A percentile compares a stretch with the other conserved stretches of the same genome.
Evolutionary conservation across 345 rosid genomes (phyloP).

Genomic region (Eucalyptus globulus): DNA sequence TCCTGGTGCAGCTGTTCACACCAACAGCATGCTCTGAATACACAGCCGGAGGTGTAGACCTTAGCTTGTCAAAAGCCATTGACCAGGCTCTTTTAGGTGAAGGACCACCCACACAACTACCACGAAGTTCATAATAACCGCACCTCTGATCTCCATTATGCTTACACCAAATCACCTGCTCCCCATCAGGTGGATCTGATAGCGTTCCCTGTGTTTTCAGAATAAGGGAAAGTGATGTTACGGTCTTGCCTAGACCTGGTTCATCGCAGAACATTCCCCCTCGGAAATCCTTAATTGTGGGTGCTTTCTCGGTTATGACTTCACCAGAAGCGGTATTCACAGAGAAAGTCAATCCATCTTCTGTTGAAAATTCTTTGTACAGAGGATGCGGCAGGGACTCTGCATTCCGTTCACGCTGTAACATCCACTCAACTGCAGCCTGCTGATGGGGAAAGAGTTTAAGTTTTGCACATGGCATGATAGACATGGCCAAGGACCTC

Average conservation of each 20-base stretch:
- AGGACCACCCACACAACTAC: slow-evolving; percentile 16
- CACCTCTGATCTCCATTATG: slow-evolving; percentile 56
- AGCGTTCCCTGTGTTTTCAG: slow-evolving; percentile 80
- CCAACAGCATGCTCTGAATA: slow-evolving; percentile 8
- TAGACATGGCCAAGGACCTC: slow-evolving; percentile 44
- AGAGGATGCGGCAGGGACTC: slow-evolving; percentile 62
- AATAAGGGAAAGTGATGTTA: slow-evolving; percentile 84
- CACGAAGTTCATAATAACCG: slow-evolving; percentile 68
- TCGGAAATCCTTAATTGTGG: slow-evolving; percentile 64
- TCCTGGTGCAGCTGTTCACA: slow-evolving; percentile 32
- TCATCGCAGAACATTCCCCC: slow-evolving; percentile 99
- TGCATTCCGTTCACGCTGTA: slow-evolving; percentile 66
- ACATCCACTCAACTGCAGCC: slow-evolving; percentile 93
- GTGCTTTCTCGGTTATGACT: slow-evolving; percentile 46
- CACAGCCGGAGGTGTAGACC: slow-evolving; percentile 2
- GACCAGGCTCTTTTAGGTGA: slow-evolving; percentile 45
- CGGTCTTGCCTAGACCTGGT: slow-evolving; percentile 96
- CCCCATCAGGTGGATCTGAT: slow-evolving; percentile 76
- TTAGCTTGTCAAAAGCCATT: slow-evolving; percentile 21
- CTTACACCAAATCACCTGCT: slow-evolving; percentile 59
- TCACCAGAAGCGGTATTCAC: slow-evolving; percentile 64
- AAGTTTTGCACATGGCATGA: slow-evolving; percentile 88
- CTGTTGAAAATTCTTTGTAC: slow-evolving; percentile 41
- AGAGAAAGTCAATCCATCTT: slow-evolving; percentile 63
- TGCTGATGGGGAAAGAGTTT: slow-evolving; percentile 92